Base-by-base conservation (phyloP, 1,284 basidiomycete genomes). In the Fomitopsis palustris region DNA sequence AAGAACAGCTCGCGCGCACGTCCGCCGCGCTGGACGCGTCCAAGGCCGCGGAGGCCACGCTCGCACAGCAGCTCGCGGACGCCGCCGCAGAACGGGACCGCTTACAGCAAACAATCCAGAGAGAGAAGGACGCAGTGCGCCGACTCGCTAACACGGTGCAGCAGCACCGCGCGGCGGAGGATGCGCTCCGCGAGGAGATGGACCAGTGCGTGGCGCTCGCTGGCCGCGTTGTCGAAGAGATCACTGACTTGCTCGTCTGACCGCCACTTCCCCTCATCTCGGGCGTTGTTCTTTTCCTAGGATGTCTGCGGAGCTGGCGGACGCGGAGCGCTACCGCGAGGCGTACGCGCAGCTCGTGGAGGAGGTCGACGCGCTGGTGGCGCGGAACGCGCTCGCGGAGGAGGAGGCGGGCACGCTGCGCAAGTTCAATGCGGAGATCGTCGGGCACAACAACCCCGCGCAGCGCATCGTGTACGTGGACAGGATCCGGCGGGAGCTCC, bases 391-490 rank as follows among this genome's bases (percentile, higher is more conserved):
- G 39, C 75, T 92, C 38, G 90, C 88, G 8, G 87, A 92, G 66
- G 84, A 84, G 38, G 90, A 92, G 68, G 83, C 87, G 0, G 73
- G 80, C 42, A 77, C 77, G 17, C 77, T 92, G 35, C 86, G 87
- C 68, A 81, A 77, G 67, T 88, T 90, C 75, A 92, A 92, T 62
- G 89, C 89, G 0, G 83, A 91, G 69, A 90, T 92, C 57, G 72
- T 92, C 19, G 81, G 87, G 0, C 89, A 91, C 67, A 78, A 81
- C 31, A 91, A 91, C 68, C 87, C 88, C 5, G 83, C 85, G 1
- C 89, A 91, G 70, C 80, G 85, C 37, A 89, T 91, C 63, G 77
- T 84, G 72, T 91, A 91, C 65, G 83, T 91, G 23, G 89, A 91
- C 60, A 78, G 86, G 58, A 84, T 91, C 61, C 80, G 88, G 41